Conservation (phyloP, 305 asterid species). For the Plantago rigida region DNA sequence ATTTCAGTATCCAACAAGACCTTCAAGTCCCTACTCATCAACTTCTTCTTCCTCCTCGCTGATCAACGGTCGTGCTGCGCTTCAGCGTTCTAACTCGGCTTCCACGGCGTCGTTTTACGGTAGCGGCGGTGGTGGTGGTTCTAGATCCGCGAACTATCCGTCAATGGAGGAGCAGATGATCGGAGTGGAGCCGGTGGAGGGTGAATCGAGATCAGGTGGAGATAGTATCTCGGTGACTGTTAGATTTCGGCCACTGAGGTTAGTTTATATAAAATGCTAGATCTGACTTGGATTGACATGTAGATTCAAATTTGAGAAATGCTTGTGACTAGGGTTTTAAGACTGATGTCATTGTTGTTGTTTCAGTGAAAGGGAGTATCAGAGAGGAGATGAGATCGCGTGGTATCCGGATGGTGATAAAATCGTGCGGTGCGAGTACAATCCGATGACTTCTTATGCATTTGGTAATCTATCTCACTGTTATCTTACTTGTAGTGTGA, state of each 20-base stretch:
- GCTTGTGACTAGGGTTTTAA: slow-evolving; percentile 28
- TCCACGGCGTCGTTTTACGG: slow-evolving; percentile 59
- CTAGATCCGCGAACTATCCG: slow-evolving; percentile 78
- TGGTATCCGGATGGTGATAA: slow-evolving; percentile 87
- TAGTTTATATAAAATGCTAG: slow-evolving; percentile 28
- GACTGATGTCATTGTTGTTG: slow-evolving; percentile 22
- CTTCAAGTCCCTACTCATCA: slow-evolving; percentile 71
- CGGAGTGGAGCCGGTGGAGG: slow-evolving; percentile 45
- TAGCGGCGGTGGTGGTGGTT: slow-evolving; percentile 34
- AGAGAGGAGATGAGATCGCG: slow-evolving; percentile 87
- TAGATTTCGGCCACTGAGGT: slow-evolving; percentile 94
- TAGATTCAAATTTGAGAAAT: slow-evolving; percentile 26
- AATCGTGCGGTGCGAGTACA: slow-evolving; percentile 76
- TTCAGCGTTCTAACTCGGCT: slow-evolving; percentile 51
- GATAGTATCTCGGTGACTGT: slow-evolving; percentile 91
- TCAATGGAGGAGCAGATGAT: slow-evolving; percentile 57
- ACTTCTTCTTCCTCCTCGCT: slow-evolving; percentile 74
- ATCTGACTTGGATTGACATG: slow-evolving; percentile 44
- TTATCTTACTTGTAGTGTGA: background rate
- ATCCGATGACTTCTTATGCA: slow-evolving; percentile 79
- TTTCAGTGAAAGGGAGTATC: slow-evolving; percentile 87
- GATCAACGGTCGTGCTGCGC: slow-evolving; percentile 58
- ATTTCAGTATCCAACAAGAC: slow-evolving; percentile 40
- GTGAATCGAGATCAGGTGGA: slow-evolving; percentile 64
- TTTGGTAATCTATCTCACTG: slow-evolving; percentile 44